Conservation (phyloP, 495 filamentous ascomycete species). For the Podospora conica region DNA sequence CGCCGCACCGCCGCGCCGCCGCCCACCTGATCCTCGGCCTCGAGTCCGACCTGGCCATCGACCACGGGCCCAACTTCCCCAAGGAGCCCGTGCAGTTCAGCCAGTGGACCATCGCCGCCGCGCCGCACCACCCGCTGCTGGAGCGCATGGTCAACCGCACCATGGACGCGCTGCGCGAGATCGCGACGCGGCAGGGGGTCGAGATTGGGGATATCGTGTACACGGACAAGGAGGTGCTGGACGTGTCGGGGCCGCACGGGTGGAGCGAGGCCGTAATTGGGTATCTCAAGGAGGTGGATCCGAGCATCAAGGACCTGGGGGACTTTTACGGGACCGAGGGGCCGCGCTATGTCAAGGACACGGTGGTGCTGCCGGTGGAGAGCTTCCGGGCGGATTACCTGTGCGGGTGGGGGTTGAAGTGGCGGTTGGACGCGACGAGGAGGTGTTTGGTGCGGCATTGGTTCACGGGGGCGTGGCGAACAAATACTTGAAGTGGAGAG, state of each 20-base stretch:
- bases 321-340: background rate
- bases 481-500: background rate
- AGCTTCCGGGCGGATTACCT: constrained; percentile 4
- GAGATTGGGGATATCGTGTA: background rate
- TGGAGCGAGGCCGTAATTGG: constrained; percentile 8
- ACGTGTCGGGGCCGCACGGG: constrained; percentile 4
- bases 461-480: constrained; percentile 6
- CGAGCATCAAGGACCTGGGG: background rate
- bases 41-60: constrained; percentile 6
- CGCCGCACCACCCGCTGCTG: constrained; percentile 2
- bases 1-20: background rate
- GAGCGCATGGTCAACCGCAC: background rate
- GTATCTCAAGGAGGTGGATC: background rate
- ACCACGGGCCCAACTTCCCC: background rate
- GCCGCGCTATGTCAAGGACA: background rate
- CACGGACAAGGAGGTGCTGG: background rate
- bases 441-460: constrained; percentile 3
- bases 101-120: constrained; percentile 12
- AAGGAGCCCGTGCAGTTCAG: constrained; percentile 6
- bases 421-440: background rate
- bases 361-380: background rate
- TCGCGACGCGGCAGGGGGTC: background rate
- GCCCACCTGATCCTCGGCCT: background rate
- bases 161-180: background rate
- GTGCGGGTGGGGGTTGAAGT: background rate